Evolutionary conservation across 1,284 basidiomycete genomes (phyloP).

Genomic region (Leccinum pseudoinsigne): DNA sequence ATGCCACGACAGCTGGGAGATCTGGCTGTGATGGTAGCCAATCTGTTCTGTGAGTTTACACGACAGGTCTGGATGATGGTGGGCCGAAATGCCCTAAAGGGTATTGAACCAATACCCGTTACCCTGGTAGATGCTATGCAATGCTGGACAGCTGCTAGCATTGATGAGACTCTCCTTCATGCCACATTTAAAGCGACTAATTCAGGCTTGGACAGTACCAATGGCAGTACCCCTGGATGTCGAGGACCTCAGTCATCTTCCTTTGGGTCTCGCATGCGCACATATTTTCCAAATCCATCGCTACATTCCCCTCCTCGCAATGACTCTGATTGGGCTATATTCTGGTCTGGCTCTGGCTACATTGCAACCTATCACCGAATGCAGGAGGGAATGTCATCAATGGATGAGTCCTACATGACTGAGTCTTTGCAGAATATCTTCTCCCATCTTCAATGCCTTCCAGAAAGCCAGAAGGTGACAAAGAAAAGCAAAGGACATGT

Average conservation of each 20-base stretch:
- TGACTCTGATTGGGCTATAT: conserved; percentile 2
- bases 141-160: conserved; percentile 8
- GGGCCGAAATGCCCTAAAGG: not conserved
- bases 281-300: conserved; percentile 7
- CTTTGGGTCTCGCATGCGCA: not conserved
- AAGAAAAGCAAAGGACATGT: too few relatives aligned
- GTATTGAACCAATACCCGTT: not conserved
- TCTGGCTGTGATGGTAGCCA: not conserved
- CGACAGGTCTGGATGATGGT: conserved; percentile 15
- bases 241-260: not conserved
- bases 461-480: too few relatives aligned
- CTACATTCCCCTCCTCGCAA: not conserved
- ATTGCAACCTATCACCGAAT: too few relatives aligned
- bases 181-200: conserved; percentile 10
- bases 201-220: not conserved
- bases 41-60: conserved; percentile 11
- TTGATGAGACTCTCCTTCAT: conserved; percentile 2
- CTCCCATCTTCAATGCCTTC: too few relatives aligned
- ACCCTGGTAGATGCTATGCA: conserved; percentile 7
- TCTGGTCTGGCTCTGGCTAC: not conserved
- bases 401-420: too few relatives aligned
- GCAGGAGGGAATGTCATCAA: too few relatives aligned
- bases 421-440: too few relatives aligned
- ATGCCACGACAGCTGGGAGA: not conserved
- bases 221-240: not conserved